These are phyloP conservation scores for Neckera pumila DNA, from an alignment of 225 moss, liverwort and hornwort genomes.

Conservation along the genomic window DNA sequence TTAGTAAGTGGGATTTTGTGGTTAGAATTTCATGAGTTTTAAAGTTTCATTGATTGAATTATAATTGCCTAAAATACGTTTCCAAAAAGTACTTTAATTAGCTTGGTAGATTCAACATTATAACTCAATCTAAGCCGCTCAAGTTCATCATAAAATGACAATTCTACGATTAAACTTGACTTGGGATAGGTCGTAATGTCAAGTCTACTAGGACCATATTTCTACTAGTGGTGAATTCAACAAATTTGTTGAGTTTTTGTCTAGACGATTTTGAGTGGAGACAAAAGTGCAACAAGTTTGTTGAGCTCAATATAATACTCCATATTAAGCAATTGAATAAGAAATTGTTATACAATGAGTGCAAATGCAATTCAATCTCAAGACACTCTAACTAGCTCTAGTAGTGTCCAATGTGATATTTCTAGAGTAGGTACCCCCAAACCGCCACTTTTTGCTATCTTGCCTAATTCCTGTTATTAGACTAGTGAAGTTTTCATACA, in stretches of 20 bases:
- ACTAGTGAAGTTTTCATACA: too few relatives aligned
- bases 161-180: background rate
- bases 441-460: too few relatives aligned
- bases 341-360: background rate
- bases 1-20: background rate
- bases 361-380: background rate
- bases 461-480: too few relatives aligned
- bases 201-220: background rate
- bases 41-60: background rate
- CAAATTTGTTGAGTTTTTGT: too few relatives aligned
- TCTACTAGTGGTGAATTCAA: too few relatives aligned
- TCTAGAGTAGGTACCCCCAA: too few relatives aligned
- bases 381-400: background rate
- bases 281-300: fast-evolving
- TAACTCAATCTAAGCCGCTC: fast-evolving
- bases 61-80: background rate
- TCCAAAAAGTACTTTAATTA: background rate
- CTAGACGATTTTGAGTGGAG: background rate
- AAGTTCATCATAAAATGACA: background rate
- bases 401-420: background rate
- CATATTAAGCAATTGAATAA: background rate
- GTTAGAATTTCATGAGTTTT: background rate
- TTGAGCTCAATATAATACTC: too few relatives aligned
- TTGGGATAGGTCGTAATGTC: background rate
- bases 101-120: fast-evolving